Evolutionary conservation across 2,329 filamentous ascomycete species (phyloP).

Genomic region (Pseudovirgaria hyperparasitica): DNA sequence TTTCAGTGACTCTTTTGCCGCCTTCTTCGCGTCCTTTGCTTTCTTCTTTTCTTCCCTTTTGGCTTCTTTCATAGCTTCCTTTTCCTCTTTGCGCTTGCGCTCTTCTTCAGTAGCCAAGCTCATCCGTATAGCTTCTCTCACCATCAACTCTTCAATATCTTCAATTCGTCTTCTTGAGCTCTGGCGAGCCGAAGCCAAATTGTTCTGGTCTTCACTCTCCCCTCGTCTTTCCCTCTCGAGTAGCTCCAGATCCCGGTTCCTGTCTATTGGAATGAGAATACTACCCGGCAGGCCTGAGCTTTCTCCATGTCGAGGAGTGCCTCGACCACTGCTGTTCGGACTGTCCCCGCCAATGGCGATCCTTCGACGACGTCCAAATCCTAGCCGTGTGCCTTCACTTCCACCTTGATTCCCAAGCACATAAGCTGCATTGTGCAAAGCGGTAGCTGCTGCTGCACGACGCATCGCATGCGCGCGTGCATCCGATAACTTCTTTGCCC

Average conservation of each 20-base stretch:
- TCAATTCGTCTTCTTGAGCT: constrained; percentile 56
- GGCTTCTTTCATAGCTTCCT: constrained; percentile 66
- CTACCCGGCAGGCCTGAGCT: constrained; percentile 17
- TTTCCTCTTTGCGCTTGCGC: constrained; percentile 72
- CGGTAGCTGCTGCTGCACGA: constrained; percentile 82
- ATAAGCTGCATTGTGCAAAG: constrained; percentile 88
- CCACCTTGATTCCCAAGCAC: constrained; percentile 51
- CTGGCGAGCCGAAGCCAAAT: constrained; percentile 27
- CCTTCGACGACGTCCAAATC: constrained; percentile 31
- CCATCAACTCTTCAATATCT: constrained; percentile 95
- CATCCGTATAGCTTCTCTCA: constrained; percentile 87
- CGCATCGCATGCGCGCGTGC: constrained; percentile 76
- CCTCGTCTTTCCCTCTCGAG: constrained; percentile 10
- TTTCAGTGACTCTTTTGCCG: constrained; percentile 55
- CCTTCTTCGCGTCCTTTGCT: constrained; percentile 50
- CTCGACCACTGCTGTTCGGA: constrained; percentile 30
- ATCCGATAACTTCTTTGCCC: constrained; percentile 77
- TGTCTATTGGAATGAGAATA: constrained; percentile 14
- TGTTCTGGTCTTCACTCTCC: constrained; percentile 18
- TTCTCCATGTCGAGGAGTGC: constrained; percentile 29
- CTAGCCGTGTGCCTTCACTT: constrained; percentile 37
- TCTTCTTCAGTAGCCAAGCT: constrained; percentile 92
- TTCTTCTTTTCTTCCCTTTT: constrained; percentile 79
- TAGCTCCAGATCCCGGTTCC: constrained; percentile 16
- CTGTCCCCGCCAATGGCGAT: constrained; percentile 39